Evolutionary conservation across 2,329 filamentous ascomycete species (phyloP).

Genomic region (Onygena corvina): DNA sequence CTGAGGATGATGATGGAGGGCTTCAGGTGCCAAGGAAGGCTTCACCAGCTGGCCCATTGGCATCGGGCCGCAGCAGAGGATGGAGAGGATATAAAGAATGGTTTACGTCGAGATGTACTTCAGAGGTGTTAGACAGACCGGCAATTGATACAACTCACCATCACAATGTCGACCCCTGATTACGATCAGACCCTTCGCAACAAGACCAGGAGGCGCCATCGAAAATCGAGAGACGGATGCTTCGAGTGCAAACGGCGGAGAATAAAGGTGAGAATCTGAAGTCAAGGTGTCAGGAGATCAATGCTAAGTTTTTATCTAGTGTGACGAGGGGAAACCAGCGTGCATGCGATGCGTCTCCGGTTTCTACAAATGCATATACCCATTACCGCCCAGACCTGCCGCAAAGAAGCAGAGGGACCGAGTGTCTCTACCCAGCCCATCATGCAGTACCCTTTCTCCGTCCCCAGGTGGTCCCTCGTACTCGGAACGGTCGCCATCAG

Average conservation of each 20-base stretch:
- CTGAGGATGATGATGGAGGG: background rate
- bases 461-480: conserved; percentile 1
- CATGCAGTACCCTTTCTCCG: background rate
- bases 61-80: background rate
- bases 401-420: background rate
- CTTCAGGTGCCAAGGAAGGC: background rate
- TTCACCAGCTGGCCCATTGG: no score
- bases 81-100: background rate
- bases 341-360: conserved; percentile 4
- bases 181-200: background rate
- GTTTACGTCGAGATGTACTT: no score
- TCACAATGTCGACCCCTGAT: conserved; percentile 4
- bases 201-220: conserved; percentile 8
- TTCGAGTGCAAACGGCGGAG: conserved; percentile 9
- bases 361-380: conserved; percentile 8
- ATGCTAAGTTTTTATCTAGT: background rate
- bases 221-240: conserved; percentile 7
- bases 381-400: background rate
- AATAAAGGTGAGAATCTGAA: background rate
- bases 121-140: background rate
- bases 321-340: conserved; percentile 9
- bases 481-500: background rate
- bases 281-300: background rate
- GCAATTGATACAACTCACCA: background rate
- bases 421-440: conserved; percentile 6